Base-by-base conservation (phyloP, 2,329 filamentous ascomycete genomes). In the Alternaria conjuncta region DNA sequence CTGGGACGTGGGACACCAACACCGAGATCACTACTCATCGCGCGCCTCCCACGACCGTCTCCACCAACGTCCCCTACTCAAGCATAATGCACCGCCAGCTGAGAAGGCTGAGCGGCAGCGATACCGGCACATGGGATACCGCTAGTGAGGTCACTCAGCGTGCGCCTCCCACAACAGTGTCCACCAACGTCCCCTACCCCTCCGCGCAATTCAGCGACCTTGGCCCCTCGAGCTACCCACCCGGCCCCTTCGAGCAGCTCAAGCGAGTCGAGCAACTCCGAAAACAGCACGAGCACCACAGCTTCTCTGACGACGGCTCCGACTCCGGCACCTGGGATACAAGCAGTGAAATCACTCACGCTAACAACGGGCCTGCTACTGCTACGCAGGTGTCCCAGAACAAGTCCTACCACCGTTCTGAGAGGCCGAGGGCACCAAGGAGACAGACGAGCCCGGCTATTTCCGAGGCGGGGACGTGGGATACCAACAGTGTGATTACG, bases 251-350 rank as follows among this genome's bases (percentile, higher is more conserved):
- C 12, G 60, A 62, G 46, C 50, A 57, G 44, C 25, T 62, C 25
- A 62, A 58, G 43, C 28, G 49, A 36, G 49, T 53, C 20, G 60
- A 62, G 47, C 44, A 57, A 51, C 25, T 62, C 41, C 58, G 56
- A 20, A 62, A 51, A 12, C 49, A 55, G 44, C 43, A 57, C 7
- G 46, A 61, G 36, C 46, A 61, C 25, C 57, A 60, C 25, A 60
- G 30, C 25, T 54, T 59, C 41, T 62, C 60, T 23, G 60, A 62
- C 8, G 60, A 62, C 23, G 57, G 56, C 28, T 63, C 61, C 4
- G 61, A 63, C 44, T 50, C 56, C 15, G 61, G 61, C 8, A 63
- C 61, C 11, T 63, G 61, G 61, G 60, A 63, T 11, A 63, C 60
- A 15, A 63, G 60, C 51, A 63, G 61, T 45, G 61, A 63, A 28